Evolutionary conservation across 2,329 filamentous ascomycete genomes (phyloP).

Genomic region (Hypoxylon sp.): DNA sequence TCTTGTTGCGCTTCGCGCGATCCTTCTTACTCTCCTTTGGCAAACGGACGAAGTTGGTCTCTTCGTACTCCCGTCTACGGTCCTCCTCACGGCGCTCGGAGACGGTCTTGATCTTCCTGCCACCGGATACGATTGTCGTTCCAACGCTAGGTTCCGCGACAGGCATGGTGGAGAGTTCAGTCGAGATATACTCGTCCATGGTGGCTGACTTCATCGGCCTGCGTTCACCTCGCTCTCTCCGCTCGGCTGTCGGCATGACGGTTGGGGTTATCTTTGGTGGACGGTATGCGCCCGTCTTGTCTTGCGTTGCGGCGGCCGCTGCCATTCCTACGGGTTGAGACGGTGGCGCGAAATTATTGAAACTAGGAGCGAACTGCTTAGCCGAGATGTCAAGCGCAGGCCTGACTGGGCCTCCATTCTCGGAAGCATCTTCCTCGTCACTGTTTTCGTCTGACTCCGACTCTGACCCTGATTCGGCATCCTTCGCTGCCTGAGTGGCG

Average conservation of each 20-base stretch:
- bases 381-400: slow-evolving; percentile 45
- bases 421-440: slow-evolving; percentile 54
- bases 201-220: slow-evolving; percentile 81
- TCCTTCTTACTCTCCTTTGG: slow-evolving; percentile 93
- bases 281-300: slow-evolving; percentile 81
- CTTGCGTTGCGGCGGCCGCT: slow-evolving; percentile 53
- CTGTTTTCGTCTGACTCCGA: slow-evolving; percentile 53
- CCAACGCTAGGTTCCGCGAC: slow-evolving; percentile 91
- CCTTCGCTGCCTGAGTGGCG: slow-evolving; percentile 53
- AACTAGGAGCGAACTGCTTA: slow-evolving; percentile 56
- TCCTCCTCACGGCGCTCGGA: slow-evolving; percentile 81
- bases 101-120: slow-evolving; percentile 82
- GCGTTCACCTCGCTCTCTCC: slow-evolving; percentile 72
- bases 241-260: slow-evolving; percentile 79
- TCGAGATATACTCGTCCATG: slow-evolving; percentile 90
- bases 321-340: slow-evolving; percentile 53
- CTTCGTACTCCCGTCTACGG: slow-evolving; percentile 88
- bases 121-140: slow-evolving; percentile 84
- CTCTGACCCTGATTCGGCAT: slow-evolving; percentile 56
- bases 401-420: slow-evolving; percentile 40
- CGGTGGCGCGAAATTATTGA: slow-evolving; percentile 55
- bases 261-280: slow-evolving; percentile 91
- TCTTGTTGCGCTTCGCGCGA: slow-evolving; percentile 71
- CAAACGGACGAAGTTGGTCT: slow-evolving; percentile 89
- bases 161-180: slow-evolving; percentile 86